These are phyloP conservation scores for Suillus plorans DNA, from an alignment of 768 basidiomycete species.

Conservation along the genomic window DNA sequence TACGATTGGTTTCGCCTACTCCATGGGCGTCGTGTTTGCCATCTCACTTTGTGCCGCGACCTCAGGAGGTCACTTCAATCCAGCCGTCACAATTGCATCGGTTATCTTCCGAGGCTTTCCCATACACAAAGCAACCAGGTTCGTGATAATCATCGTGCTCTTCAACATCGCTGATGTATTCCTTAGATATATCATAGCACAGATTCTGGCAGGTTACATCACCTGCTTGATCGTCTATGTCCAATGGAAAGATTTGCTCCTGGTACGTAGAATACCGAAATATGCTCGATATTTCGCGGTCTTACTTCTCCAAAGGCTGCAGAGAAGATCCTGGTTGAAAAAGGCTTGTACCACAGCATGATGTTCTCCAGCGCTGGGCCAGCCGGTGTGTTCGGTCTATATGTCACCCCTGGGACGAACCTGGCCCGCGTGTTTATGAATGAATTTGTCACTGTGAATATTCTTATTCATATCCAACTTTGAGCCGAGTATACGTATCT, in stretches of 20 bases:
- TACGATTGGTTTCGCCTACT: slow-evolving; percentile 59
- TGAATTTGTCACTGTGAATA: slow-evolving; percentile 37
- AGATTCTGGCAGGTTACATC: slow-evolving; percentile 64
- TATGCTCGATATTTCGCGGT: slow-evolving; percentile 24
- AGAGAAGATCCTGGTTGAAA: slow-evolving; percentile 30
- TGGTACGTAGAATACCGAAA: slow-evolving; percentile 29
- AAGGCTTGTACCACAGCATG: slow-evolving; percentile 25
- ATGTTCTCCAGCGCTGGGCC: slow-evolving; percentile 38
- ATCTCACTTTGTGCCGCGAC: slow-evolving; percentile 49
- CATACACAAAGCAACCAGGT: slow-evolving; percentile 49
- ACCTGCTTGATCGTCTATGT: slow-evolving; percentile 60
- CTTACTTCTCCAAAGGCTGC: slow-evolving; percentile 27
- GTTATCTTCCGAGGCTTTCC: slow-evolving; percentile 58
- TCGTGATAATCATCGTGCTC: slow-evolving; percentile 14
- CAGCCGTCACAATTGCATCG: slow-evolving; percentile 55
- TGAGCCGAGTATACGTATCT: neutral
- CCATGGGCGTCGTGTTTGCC: slow-evolving; percentile 60
- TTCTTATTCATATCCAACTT: neutral
- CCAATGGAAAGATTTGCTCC: slow-evolving; percentile 57
- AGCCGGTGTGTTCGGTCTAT: slow-evolving; percentile 40
- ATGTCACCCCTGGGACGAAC: slow-evolving; percentile 30
- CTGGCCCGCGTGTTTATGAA: slow-evolving; percentile 37
- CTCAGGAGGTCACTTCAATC: slow-evolving; percentile 68
- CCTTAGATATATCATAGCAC: slow-evolving; percentile 62
- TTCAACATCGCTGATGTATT: slow-evolving; percentile 11